Base-by-base conservation (phyloP, 2,329 filamentous ascomycete species). In the Neofusicoccum kwambonambiense region DNA sequence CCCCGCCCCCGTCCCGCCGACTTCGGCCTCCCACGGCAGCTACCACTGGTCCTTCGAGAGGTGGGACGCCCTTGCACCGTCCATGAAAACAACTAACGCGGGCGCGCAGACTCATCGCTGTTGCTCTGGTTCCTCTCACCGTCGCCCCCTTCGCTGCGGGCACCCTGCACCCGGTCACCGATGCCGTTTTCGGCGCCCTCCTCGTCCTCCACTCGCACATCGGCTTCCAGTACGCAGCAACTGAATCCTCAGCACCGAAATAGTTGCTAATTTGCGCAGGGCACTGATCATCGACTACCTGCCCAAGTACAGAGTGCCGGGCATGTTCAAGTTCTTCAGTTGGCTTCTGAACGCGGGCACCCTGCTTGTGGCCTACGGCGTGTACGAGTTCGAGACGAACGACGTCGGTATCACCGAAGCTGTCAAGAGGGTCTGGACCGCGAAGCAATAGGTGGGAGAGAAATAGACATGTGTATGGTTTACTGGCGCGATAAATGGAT, bases 301-400 rank as follows among this genome's bases (percentile, higher is more conserved):
- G 72, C 94, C 94, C 70, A 81, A 79, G 69, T 84, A 85, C 75
- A 84, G 87, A 72, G 84, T 90, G 70, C 91, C 93, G 58, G 87
- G 84, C 69, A 79, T 86, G 67, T 87, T 87, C 76, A 88, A 86
- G 75, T 63, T 82, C n/a, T 84, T 89, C 76, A 87, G 86, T 78
- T 98, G 93, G 93, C 82, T 84, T 42, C 86, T 98, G 68, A 93
- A 93, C 74, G 80, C 84, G 51, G 89, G 87, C 66, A 97, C 96
- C 11, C 83, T 94, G 65, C 82, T 92, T 61, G 91, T 93, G 68
- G 93, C 91, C 58, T 85, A 97, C 69, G 93, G 93, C 65, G 85
- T 98, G 74, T 99, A 99, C 81, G 94, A 98, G 80, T 98, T 98
- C 74, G 95, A 99, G 88, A 99, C 95, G 37, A 98, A 97, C 76